phyloP scores from a whole-genome alignment of 192 early-diverging fungal species.

The Linderina pennispora region DNA sequence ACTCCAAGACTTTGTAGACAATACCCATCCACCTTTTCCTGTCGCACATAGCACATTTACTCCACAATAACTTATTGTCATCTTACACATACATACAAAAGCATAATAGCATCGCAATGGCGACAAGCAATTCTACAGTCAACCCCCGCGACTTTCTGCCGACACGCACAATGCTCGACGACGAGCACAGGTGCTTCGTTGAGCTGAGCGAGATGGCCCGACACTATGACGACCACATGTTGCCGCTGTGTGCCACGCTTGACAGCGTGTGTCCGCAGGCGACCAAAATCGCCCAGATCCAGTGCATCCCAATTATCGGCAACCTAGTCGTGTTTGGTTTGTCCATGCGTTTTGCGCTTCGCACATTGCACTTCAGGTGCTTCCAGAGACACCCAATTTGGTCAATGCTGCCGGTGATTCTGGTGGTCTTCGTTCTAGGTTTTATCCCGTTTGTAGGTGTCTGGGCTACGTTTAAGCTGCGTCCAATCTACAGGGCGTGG shows the following conservation, averaged over 20 bases:
- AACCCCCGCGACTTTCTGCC: neutral
- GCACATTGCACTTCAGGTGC: constrained; percentile 15
- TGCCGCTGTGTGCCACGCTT: constrained; percentile 24
- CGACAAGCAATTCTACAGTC: no score
- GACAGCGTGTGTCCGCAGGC: constrained; percentile 21
- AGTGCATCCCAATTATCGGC: constrained; percentile 40
- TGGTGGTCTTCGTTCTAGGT: constrained; percentile 16
- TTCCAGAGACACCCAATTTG: constrained; percentile 12
- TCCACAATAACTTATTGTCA: no score
- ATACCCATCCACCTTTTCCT: no score
- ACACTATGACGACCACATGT: constrained; percentile 35
- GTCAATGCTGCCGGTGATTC: constrained; percentile 9
- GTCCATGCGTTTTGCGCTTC: constrained; percentile 12
- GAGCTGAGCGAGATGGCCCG: constrained; percentile 21
- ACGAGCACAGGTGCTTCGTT: constrained; percentile 26
- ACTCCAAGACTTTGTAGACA: no score
- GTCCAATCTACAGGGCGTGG: constrained; percentile 36
- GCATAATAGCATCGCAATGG: no score
- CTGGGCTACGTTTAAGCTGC: constrained; percentile 22
- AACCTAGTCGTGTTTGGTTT: constrained; percentile 26
- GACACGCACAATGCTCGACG: constrained; percentile 19
- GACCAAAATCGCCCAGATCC: constrained; percentile 35
- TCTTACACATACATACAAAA: no score
- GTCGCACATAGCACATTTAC: no score
- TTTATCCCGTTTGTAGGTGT: constrained; percentile 41